Evolutionary conservation across 176 grass and related monocot genomes (phyloP).

Genomic region (Stipa capillata): DNA sequence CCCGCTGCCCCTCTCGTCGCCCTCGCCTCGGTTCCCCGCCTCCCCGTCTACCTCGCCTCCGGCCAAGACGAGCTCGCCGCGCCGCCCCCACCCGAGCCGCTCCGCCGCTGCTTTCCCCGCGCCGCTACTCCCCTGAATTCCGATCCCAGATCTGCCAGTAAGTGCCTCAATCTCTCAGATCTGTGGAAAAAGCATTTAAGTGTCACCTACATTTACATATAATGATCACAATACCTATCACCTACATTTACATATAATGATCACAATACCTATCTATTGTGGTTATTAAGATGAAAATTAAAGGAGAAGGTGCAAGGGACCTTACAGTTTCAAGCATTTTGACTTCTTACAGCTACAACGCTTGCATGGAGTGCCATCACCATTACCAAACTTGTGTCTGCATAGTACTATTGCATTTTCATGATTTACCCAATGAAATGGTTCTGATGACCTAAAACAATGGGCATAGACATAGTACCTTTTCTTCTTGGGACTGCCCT

Average conservation of each 20-base stretch:
- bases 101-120: too few species aligned
- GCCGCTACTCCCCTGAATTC: too few species aligned
- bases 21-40: too few species aligned
- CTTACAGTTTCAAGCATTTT: constrained; percentile 98
- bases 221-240: not conserved
- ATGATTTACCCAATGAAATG: constrained; percentile 25
- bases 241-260: not conserved
- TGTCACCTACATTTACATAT: not conserved
- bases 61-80: too few species aligned
- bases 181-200: not conserved
- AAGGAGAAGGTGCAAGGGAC: not conserved
- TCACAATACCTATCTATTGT: not conserved
- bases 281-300: not conserved
- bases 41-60: too few species aligned
- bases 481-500: constrained; percentile 84
- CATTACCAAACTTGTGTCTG: constrained; percentile 74
- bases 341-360: constrained; percentile 99
- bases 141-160: constrained; percentile 94
- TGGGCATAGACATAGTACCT: constrained; percentile 46
- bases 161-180: not conserved
- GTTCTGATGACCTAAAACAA: constrained; percentile 3
- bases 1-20: too few species aligned
- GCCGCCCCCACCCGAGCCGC: too few species aligned
- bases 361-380: constrained; percentile 72
- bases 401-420: constrained; percentile 17